phyloP scores from a whole-genome alignment of 768 basidiomycete species.

The Psilocybe subaeruginosa region DNA sequence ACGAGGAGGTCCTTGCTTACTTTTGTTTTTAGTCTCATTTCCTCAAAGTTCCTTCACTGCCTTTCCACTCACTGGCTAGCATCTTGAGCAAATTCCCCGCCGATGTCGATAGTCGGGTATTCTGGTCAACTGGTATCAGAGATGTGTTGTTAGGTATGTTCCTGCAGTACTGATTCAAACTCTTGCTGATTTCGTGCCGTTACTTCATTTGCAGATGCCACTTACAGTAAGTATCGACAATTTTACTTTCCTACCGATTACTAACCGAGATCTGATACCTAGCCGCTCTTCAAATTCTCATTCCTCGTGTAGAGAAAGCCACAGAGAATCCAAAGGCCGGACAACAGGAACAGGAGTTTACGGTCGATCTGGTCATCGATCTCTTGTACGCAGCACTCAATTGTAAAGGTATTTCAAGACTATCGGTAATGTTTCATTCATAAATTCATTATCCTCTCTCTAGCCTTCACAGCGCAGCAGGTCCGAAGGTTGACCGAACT shows the following conservation, averaged over 20 bases:
- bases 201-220: constrained; percentile 34
- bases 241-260: not conserved
- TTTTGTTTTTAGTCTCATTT: constrained; percentile 67
- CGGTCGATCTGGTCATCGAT: constrained; percentile 37
- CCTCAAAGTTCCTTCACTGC: constrained; percentile 81
- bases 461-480: constrained; percentile 72
- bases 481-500: constrained; percentile 48
- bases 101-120: constrained; percentile 75
- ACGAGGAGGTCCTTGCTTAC: constrained; percentile 15
- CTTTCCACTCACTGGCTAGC: constrained; percentile 78
- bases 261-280: not conserved
- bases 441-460: not conserved
- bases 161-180: not conserved
- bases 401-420: constrained; percentile 53
- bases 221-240: constrained; percentile 30
- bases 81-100: constrained; percentile 79
- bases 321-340: constrained; percentile 27
- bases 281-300: constrained; percentile 64
- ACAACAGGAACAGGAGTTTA: constrained; percentile 38
- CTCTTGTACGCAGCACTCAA: constrained; percentile 54
- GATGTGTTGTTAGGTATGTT: constrained; percentile 71
- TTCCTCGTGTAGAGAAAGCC: constrained; percentile 44
- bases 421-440: not conserved
- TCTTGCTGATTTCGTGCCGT: constrained; percentile 7
- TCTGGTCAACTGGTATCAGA: constrained; percentile 65